A percentile compares a stretch with the other conserved stretches of the same genome.
These are phyloP conservation scores for Dictyostelium brefeldianum DNA, from an alignment of 78 protist species.

Conservation along the genomic window DNA sequence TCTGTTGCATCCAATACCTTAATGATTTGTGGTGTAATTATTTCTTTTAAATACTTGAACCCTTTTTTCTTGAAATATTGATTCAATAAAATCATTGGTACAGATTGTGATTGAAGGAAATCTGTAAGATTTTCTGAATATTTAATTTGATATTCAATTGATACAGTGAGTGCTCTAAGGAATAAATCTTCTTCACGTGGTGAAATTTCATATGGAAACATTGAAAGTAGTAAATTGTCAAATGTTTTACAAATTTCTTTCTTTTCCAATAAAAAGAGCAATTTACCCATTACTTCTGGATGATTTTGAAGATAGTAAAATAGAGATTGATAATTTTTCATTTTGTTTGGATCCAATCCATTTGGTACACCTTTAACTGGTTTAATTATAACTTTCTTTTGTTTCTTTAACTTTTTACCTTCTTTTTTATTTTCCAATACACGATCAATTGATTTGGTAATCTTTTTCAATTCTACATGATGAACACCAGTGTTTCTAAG, in stretches of 20 bases:
- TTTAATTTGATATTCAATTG: constrained; percentile 59
- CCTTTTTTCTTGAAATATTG: constrained; percentile 68
- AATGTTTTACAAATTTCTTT: constrained; percentile 35
- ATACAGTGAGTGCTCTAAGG: constrained; percentile 9
- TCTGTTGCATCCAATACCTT: constrained; percentile 36
- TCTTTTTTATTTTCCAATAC: constrained; percentile 62
- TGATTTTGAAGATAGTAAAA: constrained; percentile 50
- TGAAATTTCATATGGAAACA: constrained; percentile 64
- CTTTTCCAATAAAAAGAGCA: neutral
- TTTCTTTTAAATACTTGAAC: constrained; percentile 42
- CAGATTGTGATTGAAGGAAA: constrained; percentile 32
- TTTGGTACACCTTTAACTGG: constrained; percentile 73
- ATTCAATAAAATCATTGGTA: constrained; percentile 26
- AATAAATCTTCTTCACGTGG: constrained; percentile 76
- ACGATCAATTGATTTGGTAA: constrained; percentile 44
- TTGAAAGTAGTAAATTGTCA: constrained; percentile 11
- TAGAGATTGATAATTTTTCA: constrained; percentile 45
- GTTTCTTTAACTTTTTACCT: constrained; percentile 58
- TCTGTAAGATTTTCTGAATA: constrained; percentile 12
- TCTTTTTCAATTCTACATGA: constrained; percentile 27
- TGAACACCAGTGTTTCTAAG: constrained; percentile 27
- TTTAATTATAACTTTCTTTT: constrained; percentile 22
- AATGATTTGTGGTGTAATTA: constrained; percentile 32
- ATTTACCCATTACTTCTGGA: constrained; percentile 72
- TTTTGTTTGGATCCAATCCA: constrained; percentile 49